Evolutionary conservation across 768 basidiomycete species (phyloP).

Genomic region (Naganishia randhawae): DNA sequence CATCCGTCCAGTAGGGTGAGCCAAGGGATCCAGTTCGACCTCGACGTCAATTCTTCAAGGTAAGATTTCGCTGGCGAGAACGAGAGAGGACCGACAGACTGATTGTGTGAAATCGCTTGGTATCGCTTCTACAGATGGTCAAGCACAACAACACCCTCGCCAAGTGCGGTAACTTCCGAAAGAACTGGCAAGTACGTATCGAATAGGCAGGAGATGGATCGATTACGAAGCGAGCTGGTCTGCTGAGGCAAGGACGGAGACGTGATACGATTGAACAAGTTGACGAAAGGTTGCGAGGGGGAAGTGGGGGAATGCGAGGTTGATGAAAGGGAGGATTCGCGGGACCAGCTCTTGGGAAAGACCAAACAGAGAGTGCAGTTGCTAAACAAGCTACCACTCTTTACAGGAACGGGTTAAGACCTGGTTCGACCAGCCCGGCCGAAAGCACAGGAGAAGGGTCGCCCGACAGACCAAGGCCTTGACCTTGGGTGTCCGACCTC

Average conservation of each 20-base stretch:
- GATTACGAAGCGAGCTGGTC: conserved; percentile 6
- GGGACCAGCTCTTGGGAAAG: neutral
- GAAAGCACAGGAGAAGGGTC: conserved; percentile 88
- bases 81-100: neutral
- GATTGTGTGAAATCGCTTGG: conserved; percentile 12
- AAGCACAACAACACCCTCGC: conserved; percentile 50
- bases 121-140: conserved; percentile 39
- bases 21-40: conserved; percentile 23
- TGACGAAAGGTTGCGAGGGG: neutral
- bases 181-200: conserved; percentile 32
- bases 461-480: conserved; percentile 90
- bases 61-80: neutral
- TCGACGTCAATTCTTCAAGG: conserved; percentile 23
- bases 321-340: neutral
- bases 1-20: conserved; percentile 2
- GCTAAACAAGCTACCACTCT: conserved; percentile 1
- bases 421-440: conserved; percentile 98
- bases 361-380: neutral
- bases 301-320: neutral
- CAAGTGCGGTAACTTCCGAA: conserved; percentile 44
- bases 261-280: too few relatives aligned
- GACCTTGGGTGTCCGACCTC: conserved; percentile 83
- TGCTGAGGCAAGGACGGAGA: neutral
- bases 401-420: conserved; percentile 66
- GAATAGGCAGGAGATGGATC: neutral